Evolutionary conservation across 768 basidiomycete species (phyloP).

Genomic region (Tylopilus intermedius): DNA sequence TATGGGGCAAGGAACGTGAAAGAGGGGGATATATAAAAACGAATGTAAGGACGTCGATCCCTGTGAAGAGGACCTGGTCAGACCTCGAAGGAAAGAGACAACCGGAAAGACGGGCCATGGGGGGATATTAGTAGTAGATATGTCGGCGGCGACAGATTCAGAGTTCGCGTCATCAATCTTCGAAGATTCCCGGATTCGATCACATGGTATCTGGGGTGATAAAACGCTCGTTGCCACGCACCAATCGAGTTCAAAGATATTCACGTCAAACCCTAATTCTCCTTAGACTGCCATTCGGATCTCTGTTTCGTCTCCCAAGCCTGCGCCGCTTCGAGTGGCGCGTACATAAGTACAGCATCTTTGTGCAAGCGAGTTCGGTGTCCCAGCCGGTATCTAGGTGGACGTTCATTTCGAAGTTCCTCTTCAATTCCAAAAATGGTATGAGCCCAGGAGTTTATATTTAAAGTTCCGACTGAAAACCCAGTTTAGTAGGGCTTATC

Average conservation of each 20-base stretch:
- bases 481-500: background rate
- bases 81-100: conserved; percentile 8
- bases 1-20: conserved; percentile 22
- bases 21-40: conserved; percentile 21
- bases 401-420: background rate
- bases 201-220: conserved; percentile 22
- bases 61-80: background rate
- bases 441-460: background rate
- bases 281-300: background rate
- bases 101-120: background rate
- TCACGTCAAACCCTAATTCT: background rate
- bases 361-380: background rate
- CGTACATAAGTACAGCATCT: background rate
- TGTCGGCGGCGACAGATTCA: conserved; percentile 10
- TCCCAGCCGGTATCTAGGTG: background rate
- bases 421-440: background rate
- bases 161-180: conserved; percentile 15
- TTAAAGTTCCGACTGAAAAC: background rate
- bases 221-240: conserved; percentile 18
- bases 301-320: background rate
- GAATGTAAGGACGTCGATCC: conserved; percentile 9
- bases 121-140: conserved; percentile 9
- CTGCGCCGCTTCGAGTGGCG: background rate
- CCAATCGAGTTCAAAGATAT: conserved; percentile 1
- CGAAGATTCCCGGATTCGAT: conserved; percentile 14